These are phyloP conservation scores for Trichoderma asperelloides DNA, from an alignment of 495 filamentous ascomycete genomes.

Conservation along the genomic window DNA sequence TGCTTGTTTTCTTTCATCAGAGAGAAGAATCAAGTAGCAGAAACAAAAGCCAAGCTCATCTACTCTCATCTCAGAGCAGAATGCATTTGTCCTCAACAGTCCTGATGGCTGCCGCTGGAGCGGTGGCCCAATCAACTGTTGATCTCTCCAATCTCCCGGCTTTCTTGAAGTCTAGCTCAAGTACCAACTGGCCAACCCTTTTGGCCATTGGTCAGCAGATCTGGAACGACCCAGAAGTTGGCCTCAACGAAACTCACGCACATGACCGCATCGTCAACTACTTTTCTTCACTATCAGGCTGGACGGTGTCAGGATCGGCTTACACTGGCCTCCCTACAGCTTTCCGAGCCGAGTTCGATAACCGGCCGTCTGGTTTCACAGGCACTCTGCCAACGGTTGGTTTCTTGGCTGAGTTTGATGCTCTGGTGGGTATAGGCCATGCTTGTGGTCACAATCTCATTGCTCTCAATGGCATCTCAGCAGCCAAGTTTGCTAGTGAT, in stretches of 20 bases:
- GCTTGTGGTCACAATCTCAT: slow-evolving; percentile 43
- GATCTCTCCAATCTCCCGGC: slow-evolving; percentile 10
- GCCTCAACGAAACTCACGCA: slow-evolving; percentile 35
- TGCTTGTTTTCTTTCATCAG: neutral
- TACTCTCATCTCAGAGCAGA: neutral
- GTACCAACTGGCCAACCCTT: slow-evolving; percentile 15
- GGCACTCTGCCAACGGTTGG: slow-evolving; percentile 30
- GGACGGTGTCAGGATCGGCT: slow-evolving; percentile 34
- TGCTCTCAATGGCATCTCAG: slow-evolving; percentile 34
- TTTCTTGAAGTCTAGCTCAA: slow-evolving; percentile 14
- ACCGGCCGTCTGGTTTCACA: slow-evolving; percentile 28
- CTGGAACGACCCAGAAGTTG: slow-evolving; percentile 38
- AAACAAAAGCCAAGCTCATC: neutral
- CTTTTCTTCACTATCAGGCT: slow-evolving; percentile 22
- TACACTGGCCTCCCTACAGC: slow-evolving; percentile 32
- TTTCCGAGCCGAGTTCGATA: slow-evolving; percentile 29
- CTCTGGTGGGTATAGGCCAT: slow-evolving; percentile 36
- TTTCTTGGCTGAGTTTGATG: slow-evolving; percentile 41
- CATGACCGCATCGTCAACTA: slow-evolving; percentile 40
- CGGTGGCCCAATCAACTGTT: neutral
- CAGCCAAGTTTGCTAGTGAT: slow-evolving; percentile 30
- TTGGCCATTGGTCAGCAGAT: slow-evolving; percentile 22
- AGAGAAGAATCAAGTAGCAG: neutral
- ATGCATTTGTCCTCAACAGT: neutral
- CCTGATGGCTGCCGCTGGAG: neutral